Evolutionary conservation across 129 eudicot species (phyloP), one percentile per base, ranked within the genome.

Genomic region (Pseudognaphalium luteoalbum): DNA sequence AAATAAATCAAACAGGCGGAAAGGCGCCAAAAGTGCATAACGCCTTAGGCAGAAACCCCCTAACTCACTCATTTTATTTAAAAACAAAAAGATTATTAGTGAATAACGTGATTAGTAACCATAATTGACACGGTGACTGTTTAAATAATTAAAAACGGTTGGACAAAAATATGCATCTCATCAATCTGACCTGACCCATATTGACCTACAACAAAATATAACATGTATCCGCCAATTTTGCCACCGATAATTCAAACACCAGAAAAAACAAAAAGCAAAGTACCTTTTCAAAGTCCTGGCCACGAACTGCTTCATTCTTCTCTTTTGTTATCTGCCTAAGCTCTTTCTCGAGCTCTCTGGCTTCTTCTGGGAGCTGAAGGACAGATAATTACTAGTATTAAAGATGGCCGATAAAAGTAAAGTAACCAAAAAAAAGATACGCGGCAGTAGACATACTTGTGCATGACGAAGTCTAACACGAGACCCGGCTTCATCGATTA

Each of bases 221-320:
- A 47, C 4, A 8, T 4, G 19, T 29, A 60, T 6, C 47, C 32
- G 29, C 0, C 28, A 25, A 25, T 47, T 35, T 47, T 47, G 54
- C 14, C 54, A 65, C n/a, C n/a, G n/a, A n/a, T n/a, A n/a, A n/a
- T n/a, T n/a, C n/a, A n/a, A n/a, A 41, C 74, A 52, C 32, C 33
- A 32, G 57, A 15, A 64, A 44, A 30, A 32, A 10, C 6, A 72
- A 51, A 76, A 25, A 70, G 20, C 7, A 3, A 66, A 51, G 12
- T 82, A 92, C 97, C 96, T 92, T 92, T 73, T 92, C 97, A 75
- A 92, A 92, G 83, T 92, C 97, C 57, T 92, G 97, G 70, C 92
- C 78, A 9, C 96, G 91, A 52, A 92, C 91, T 50, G 97, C 88
- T 69, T 92, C 97, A 37, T 87, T 86, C 82, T 92, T 92, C 86